These are phyloP conservation scores for Penicillium concentricum DNA, from an alignment of 2,329 filamentous ascomycete species.

Conservation along the genomic window DNA sequence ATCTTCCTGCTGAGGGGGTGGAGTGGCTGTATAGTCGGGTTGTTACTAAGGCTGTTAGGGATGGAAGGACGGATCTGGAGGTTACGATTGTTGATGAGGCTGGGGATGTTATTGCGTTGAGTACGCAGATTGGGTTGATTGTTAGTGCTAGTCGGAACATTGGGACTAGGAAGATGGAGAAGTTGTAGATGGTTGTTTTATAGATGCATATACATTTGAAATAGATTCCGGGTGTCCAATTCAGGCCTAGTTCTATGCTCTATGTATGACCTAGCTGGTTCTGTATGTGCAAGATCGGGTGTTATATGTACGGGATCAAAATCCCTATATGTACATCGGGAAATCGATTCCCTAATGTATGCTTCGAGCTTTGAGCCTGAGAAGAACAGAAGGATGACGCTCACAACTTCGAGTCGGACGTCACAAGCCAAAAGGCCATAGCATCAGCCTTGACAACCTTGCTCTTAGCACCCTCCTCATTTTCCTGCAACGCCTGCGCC, in stretches of 20 bases:
- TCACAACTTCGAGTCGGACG: constrained; percentile 30
- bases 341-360: neutral
- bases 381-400: neutral
- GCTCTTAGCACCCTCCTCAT: constrained; percentile 29
- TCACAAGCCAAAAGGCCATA: constrained; percentile 43
- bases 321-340: neutral
- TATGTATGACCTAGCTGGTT: neutral
- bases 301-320: constrained; percentile 3
- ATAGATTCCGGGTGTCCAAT: neutral
- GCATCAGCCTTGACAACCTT: constrained; percentile 40
- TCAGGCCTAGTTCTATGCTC: neutral
- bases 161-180: constrained; percentile 42
- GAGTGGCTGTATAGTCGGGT: constrained; percentile 71
- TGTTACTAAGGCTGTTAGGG: constrained; percentile 64
- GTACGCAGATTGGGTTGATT: constrained; percentile 66
- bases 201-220: neutral
- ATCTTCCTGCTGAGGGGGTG: constrained; percentile 64
- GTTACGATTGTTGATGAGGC: constrained; percentile 63
- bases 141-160: constrained; percentile 64
- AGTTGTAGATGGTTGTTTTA: constrained; percentile 18
- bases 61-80: constrained; percentile 74
- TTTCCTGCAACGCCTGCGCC: constrained; percentile 41
- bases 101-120: constrained; percentile 66
- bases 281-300: neutral
- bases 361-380: neutral